A percentile compares a stretch with the other conserved stretches of the same genome.
These are phyloP conservation scores for Begonia fuchsioides DNA, from an alignment of 306 rosid species.

Conservation along the genomic window DNA sequence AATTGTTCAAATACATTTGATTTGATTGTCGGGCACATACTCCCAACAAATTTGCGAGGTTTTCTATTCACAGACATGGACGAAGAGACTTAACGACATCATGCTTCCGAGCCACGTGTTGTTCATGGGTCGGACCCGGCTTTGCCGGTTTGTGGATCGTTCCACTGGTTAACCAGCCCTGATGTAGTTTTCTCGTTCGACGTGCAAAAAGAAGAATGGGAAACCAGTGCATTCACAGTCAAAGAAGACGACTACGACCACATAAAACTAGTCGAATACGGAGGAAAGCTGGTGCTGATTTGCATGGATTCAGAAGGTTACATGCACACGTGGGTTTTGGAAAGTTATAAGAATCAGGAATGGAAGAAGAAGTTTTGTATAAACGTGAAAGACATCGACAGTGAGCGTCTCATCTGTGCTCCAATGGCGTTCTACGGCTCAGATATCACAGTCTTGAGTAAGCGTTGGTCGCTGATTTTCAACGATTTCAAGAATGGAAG, in stretches of 20 bases:
- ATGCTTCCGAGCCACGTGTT: no score
- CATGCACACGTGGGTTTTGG: background rate
- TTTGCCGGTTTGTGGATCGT: no score
- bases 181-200: background rate
- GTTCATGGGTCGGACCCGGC: no score
- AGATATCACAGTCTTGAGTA: background rate
- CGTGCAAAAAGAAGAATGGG: background rate
- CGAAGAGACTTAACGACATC: no score
- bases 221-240: background rate
- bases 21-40: no score
- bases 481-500: background rate
- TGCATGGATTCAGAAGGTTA: background rate
- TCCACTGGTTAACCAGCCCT: background rate
- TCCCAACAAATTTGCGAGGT: no score
- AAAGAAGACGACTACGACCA: no score
- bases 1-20: no score
- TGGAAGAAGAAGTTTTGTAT: background rate
- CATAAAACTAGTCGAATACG: background rate
- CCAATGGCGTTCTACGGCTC: background rate
- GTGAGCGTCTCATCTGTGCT: no score
- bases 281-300: background rate
- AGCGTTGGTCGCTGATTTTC: background rate
- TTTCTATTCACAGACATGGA: no score
- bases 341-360: background rate
- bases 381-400: background rate